Percentiles rank a stretch among this genome's conserved stretches.
Evolutionary conservation across 1,284 basidiomycete species (phyloP).

Genomic region (Tetrapyrgos nigripes): DNA sequence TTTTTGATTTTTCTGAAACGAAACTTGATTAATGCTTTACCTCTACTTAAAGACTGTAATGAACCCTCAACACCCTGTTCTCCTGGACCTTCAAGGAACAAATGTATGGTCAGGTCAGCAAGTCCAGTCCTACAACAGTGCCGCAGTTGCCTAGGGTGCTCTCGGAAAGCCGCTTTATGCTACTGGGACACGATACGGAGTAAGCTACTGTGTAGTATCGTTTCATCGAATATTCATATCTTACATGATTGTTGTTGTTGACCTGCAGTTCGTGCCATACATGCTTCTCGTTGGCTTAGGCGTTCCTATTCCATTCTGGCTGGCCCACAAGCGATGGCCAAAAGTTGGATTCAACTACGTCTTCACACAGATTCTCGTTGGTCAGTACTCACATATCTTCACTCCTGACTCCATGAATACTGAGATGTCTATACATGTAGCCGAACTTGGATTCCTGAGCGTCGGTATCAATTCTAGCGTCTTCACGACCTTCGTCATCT

Average conservation of each 20-base stretch:
- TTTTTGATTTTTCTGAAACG: slow-evolving; percentile 9
- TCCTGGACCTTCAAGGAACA: slow-evolving; percentile 40
- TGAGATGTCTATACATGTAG: no score
- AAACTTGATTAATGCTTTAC: background rate
- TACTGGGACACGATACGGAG: slow-evolving; percentile 40
- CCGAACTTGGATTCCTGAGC: no score
- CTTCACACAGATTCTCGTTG: slow-evolving; percentile 40
- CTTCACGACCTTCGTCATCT: no score
- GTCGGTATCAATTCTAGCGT: no score
- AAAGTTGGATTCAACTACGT: slow-evolving; percentile 41
- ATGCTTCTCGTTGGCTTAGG: slow-evolving; percentile 43
- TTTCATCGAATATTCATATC: background rate
- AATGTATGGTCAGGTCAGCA: slow-evolving; percentile 25
- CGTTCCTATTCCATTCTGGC: slow-evolving; percentile 46
- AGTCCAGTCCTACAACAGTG: slow-evolving; percentile 24
- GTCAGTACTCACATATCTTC: slow-evolving; percentile 22
- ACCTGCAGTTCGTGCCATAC: slow-evolving; percentile 36
- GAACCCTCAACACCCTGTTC: slow-evolving; percentile 37
- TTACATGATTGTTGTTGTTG: slow-evolving; percentile 18
- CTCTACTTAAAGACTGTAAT: slow-evolving; percentile 26
- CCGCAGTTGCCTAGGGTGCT: slow-evolving; percentile 25
- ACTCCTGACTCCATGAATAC: background rate
- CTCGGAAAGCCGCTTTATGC: slow-evolving; percentile 38
- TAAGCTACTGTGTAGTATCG: slow-evolving; percentile 29
- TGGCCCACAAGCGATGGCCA: slow-evolving; percentile 43